Base-by-base conservation (phyloP, 352 stramenopile genomes). In the Pythium phragmitis region DNA sequence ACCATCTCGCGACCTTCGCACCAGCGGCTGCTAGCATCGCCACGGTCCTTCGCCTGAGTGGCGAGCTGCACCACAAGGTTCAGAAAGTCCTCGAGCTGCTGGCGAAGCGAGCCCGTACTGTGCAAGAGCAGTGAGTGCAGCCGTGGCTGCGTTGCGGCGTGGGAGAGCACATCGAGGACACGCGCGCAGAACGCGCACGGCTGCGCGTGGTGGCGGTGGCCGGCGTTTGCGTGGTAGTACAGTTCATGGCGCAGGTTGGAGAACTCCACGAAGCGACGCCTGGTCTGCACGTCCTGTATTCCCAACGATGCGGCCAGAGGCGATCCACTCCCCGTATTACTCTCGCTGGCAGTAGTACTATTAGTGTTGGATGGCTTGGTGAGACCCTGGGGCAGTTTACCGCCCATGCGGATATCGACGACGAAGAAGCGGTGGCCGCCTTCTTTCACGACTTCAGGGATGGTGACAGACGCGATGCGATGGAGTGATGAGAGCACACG, bases 171-270 rank as follows among this genome's bases (percentile, higher is more conserved):
- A 1, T 43, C 61, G 8, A 48, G 23, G 7, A 45, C 54, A 9
- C 4, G 39, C 23, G 39, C 37, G 36, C 61, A 62, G 41, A 68
- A 68, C 45, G 54, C 53, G n/a, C 61, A 68, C 26, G 48, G 46
- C 17, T 41, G n/a, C 8, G 34, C 14, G 34, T 68, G 34, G 34
- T 53, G 5, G 34, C 49, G 53, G 8, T 68, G 61, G 37, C 61
- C 61, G 1, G 61, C 34, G 54, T 53, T 53, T 1, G 54, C 54
- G 26, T 63, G 53, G 36, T 63, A 68, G 54, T 59, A 59, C 21
- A 68, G 33, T 45, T 68, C 61, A 19, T 63, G 34, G 33, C 61
- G 61, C 5, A 68, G 34, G 39, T 68, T 68, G 13, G 26, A 43
- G 30, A 68, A 68, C 7, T 57, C 61, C 7, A 19, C 19, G 47